These are phyloP conservation scores for Hericium coralloides DNA, from an alignment of 768 basidiomycete genomes.

Conservation along the genomic window DNA sequence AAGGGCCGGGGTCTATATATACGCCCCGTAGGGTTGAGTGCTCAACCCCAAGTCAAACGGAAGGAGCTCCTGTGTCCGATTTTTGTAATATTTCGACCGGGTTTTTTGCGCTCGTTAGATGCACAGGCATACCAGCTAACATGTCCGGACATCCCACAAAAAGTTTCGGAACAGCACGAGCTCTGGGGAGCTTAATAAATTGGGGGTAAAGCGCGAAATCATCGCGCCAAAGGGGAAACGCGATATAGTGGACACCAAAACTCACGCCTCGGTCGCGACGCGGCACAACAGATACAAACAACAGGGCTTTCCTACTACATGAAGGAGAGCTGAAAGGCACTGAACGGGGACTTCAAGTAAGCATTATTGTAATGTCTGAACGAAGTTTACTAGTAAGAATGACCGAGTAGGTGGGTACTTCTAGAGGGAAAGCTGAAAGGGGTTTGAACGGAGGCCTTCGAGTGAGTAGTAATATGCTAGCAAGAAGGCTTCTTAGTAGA, in stretches of 20 bases:
- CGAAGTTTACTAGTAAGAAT: background rate
- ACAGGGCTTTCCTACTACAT: conserved; percentile 21
- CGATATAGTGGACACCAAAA: conserved; percentile 24
- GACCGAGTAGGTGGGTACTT: background rate
- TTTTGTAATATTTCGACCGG: background rate
- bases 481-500: too few relatives aligned
- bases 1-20: too few relatives aligned
- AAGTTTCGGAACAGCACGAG: background rate
- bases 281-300: conserved; percentile 21
- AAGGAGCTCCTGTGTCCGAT: background rate
- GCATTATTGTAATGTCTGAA: background rate
- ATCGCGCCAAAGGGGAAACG: conserved; percentile 12
- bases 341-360: background rate
- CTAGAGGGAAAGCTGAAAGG: background rate
- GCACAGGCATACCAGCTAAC: background rate
- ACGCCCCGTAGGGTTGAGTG: too few relatives aligned
- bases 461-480: background rate
- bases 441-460: too few relatives aligned
- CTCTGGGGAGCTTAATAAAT: background rate
- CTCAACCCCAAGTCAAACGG: too few relatives aligned
- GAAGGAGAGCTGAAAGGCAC: conserved; percentile 20
- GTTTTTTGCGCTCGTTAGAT: background rate
- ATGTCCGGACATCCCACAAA: background rate
- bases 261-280: conserved; percentile 19
- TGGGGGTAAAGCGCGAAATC: background rate